These are phyloP conservation scores for Rhizopogon parksii DNA, from an alignment of 1,284 basidiomycete species.

Conservation along the genomic window DNA sequence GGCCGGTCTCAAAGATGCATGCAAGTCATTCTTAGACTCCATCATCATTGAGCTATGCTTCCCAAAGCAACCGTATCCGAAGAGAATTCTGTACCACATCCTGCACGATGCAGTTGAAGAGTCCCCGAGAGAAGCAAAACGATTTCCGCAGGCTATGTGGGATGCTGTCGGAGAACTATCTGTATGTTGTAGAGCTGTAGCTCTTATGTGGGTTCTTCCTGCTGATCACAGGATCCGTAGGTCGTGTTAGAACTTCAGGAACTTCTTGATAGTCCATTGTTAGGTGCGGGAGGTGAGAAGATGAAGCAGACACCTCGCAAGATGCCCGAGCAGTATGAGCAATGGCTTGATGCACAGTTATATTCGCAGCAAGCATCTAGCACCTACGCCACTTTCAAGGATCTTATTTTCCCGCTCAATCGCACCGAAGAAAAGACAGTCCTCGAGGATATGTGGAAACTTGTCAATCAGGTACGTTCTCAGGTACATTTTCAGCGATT, in stretches of 20 bases:
- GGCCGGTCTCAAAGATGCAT: slow-evolving; percentile 48
- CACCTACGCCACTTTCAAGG: slow-evolving; percentile 43
- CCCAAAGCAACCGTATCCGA: slow-evolving; percentile 58
- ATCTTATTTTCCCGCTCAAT: slow-evolving; percentile 51
- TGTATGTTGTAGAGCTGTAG: slow-evolving; percentile 32
- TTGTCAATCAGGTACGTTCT: slow-evolving; percentile 45
- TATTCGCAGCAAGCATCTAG: slow-evolving; percentile 51
- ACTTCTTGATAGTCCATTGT: slow-evolving; percentile 51
- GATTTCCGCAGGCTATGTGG: slow-evolving; percentile 70
- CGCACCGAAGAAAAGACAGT: slow-evolving; percentile 42
- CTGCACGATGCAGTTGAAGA: slow-evolving; percentile 65
- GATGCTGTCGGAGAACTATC: slow-evolving; percentile 73
- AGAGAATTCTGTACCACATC: slow-evolving; percentile 53
- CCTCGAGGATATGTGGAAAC: slow-evolving; percentile 59
- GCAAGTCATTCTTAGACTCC: slow-evolving; percentile 71
- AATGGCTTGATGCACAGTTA: slow-evolving; percentile 61
- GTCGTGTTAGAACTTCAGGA: slow-evolving; percentile 56
- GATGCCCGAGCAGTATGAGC: slow-evolving; percentile 51
- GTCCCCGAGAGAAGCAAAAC: slow-evolving; percentile 58
- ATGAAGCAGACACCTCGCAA: slow-evolving; percentile 42
- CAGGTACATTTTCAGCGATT: neutral
- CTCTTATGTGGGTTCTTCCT: neutral
- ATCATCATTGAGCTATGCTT: slow-evolving; percentile 74
- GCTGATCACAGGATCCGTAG: slow-evolving; percentile 28
- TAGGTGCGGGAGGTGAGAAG: slow-evolving; percentile 41